Evolutionary conservation across 2,329 filamentous ascomycete genomes (phyloP).

Genomic region (Reticulascus tulasneorum): DNA sequence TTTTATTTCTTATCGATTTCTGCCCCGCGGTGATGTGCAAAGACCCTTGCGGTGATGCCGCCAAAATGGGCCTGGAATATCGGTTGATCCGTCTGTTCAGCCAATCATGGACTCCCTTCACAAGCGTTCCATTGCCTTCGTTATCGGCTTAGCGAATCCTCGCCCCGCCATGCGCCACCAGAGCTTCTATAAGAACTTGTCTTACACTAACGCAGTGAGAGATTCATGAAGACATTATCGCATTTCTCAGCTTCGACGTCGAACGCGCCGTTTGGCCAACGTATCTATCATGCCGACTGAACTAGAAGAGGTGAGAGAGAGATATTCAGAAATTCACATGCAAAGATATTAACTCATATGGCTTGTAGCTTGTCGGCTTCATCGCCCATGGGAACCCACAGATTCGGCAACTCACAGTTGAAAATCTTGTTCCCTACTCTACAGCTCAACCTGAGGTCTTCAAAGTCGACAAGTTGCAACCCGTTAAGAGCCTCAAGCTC

Average conservation of each 20-base stretch:
- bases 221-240: constrained; percentile 3
- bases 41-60: too few species aligned
- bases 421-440: constrained; percentile 83
- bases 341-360: too few species aligned
- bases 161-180: constrained; percentile 15
- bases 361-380: constrained; percentile 81
- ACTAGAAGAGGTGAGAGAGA: constrained; percentile 63
- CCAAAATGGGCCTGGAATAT: too few species aligned
- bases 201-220: constrained; percentile 10
- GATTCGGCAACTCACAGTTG: constrained; percentile 78
- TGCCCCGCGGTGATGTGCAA: constrained; percentile 16
- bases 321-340: too few species aligned
- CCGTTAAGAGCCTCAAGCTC: constrained; percentile 83
- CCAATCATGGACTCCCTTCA: constrained; percentile 14
- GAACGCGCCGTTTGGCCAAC: too few species aligned
- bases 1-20: constrained; percentile 31
- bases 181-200: constrained; percentile 13
- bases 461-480: constrained; percentile 73
- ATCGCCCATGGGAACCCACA: constrained; percentile 89
- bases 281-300: constrained; percentile 63
- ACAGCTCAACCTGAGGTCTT: constrained; percentile 72
- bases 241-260: background rate
- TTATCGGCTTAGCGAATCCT: constrained; percentile 9
- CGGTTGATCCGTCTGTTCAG: too few species aligned
- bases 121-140: too few species aligned